A percentile compares a stretch with the other conserved stretches of the same genome.
Conservation (phyloP, 495 filamentous ascomycete genomes). For the Xylaria nigripes region DNA sequence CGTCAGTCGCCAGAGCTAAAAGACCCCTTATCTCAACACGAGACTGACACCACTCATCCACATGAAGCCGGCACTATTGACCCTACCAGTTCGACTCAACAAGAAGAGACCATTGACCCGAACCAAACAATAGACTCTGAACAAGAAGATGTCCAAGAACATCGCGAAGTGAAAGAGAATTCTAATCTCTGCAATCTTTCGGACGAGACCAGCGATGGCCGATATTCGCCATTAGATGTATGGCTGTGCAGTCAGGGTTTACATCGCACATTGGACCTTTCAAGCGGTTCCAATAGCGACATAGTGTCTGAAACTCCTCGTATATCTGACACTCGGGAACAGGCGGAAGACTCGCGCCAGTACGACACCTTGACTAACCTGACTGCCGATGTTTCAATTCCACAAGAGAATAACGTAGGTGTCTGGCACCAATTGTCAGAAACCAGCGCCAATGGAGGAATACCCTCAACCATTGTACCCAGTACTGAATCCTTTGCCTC, state of each 20-base stretch:
- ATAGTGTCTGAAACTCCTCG: slow-evolving; percentile 16
- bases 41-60: slow-evolving; percentile 1
- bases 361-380: not conserved
- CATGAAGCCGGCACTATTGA: not conserved
- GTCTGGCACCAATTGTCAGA: not conserved
- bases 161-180: not conserved
- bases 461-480: not conserved
- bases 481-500: not conserved
- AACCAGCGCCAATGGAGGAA: not conserved
- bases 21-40: not conserved
- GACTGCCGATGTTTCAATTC: not conserved
- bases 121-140: not conserved
- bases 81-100: not conserved
- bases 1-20: not conserved
- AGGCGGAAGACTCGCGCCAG: not conserved
- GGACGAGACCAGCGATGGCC: slow-evolving; percentile 10
- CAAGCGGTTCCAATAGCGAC: slow-evolving; percentile 22
- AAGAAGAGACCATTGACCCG: slow-evolving; percentile 6
- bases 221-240: slow-evolving; percentile 32
- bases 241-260: slow-evolving; percentile 37
- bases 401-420: not conserved
- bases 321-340: not conserved
- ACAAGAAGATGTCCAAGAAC: slow-evolving; percentile 2
- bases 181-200: slow-evolving; percentile 10
- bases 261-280: slow-evolving; percentile 21